phyloP scores from a whole-genome alignment of 352 stramenopile species.

The Phytophthora kernoviae region DNA sequence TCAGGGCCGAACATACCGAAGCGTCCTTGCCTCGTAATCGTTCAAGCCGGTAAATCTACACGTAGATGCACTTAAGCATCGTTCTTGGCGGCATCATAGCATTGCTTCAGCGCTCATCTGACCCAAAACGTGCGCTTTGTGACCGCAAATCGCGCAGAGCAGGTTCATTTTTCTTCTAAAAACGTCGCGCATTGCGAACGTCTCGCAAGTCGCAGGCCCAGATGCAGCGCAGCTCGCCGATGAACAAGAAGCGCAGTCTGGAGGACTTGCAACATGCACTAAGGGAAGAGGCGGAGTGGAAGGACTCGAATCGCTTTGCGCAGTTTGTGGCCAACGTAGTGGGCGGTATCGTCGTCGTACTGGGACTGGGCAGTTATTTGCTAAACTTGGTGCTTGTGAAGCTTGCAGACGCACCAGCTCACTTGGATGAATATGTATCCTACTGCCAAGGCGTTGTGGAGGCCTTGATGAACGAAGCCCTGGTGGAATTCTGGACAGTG shows the following conservation, averaged over 20 bases:
- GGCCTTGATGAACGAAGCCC: constrained; percentile 14
- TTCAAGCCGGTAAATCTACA: neutral
- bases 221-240: constrained; percentile 15
- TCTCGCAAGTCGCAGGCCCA: constrained; percentile 1
- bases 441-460: constrained; percentile 5
- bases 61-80: neutral
- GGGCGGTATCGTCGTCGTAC: constrained; percentile 53
- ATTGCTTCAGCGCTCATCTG: neutral
- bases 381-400: constrained; percentile 29
- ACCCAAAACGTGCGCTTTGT: constrained; percentile 1
- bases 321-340: constrained; percentile 69
- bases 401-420: constrained; percentile 35
- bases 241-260: constrained; percentile 34
- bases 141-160: constrained; percentile 8
- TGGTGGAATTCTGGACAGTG: constrained; percentile 42
- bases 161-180: constrained; percentile 27
- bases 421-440: constrained; percentile 33
- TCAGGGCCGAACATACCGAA: constrained; percentile 35
- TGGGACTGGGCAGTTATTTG: constrained; percentile 44
- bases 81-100: neutral
- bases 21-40: constrained; percentile 22
- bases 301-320: constrained; percentile 62
- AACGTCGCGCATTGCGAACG: constrained; percentile 8
- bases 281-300: constrained; percentile 47
- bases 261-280: constrained; percentile 27